Evolutionary conservation across 1,284 basidiomycete species (phyloP), one percentile per base, ranked within the genome.

Genomic region (Apiotrichum gamsii): DNA sequence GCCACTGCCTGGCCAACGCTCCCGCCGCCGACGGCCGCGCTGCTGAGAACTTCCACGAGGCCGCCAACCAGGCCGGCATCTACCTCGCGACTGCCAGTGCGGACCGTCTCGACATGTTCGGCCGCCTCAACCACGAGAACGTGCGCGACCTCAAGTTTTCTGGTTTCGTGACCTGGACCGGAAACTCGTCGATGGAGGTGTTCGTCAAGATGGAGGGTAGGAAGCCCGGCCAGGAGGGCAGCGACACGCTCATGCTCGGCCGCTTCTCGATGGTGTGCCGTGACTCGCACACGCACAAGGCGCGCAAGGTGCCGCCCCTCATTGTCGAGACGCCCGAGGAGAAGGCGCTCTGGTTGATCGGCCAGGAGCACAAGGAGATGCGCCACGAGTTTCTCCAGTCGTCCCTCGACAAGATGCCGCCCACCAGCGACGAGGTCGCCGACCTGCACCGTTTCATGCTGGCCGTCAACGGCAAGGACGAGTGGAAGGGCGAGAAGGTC

Each of bases 81-180:
- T 89, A 88, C 58, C 78, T 89, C 51, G 87, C 87, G 8, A 89
- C 87, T 2, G 87, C 87, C 29, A 80, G 82, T 6, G 86, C 87
- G 1, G 85, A 90, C 61, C 75, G 86, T 40, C 57, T 74, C 6
- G 72, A 74, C 54, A 67, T 74, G 60, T 68, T 74, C 35, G 61
- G 67, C 3, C 51, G 58, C 16, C 54, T 74, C 38, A 67, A 62
- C 49, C 53, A 60, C 45, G 60, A 65, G 81, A 82, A 57, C 39
- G 75, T 67, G 2, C 33, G 54, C 20, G 84, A 89, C 64, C 75
- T 88, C 25, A 77, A 82, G 19, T 73, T 89, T 33, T 82, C 82
- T 33, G 87, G 86, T 0, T 85, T 88, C 59, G 85, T 89, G 19
- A 83, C 87, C 20, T 84, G 84, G 60, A 84, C 84, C 0, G 87